These are phyloP conservation scores for Heliosperma pusillum DNA, from an alignment of 148 eudicot genomes.

Conservation along the genomic window DNA sequence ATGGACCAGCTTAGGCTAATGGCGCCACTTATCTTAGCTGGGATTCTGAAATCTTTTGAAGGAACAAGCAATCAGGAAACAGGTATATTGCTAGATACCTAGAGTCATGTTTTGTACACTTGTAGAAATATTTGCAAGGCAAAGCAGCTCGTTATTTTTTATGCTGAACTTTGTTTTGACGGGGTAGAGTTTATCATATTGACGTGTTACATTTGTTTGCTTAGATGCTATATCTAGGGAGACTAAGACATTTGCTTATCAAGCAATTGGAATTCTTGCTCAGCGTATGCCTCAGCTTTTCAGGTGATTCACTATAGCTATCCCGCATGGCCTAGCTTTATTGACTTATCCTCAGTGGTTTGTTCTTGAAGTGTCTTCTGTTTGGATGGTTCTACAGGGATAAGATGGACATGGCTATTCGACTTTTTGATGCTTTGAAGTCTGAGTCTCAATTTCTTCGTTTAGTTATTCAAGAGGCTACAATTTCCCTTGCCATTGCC, in stretches of 20 bases:
- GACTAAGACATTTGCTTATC: constrained; percentile 81
- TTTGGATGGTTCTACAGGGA: constrained; percentile 42
- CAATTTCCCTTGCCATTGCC: constrained; percentile 78
- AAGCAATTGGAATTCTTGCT: constrained; percentile 89
- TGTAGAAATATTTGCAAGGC: neutral
- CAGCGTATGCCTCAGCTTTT: constrained; percentile 95
- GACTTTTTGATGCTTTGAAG: constrained; percentile 81
- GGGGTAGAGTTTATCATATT: constrained; percentile 14
- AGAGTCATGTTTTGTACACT: constrained; percentile 1
- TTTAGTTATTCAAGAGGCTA: constrained; percentile 75
- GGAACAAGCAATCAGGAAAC: constrained; percentile 52
- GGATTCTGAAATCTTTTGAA: constrained; percentile 81
- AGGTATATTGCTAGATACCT: constrained; percentile 36
- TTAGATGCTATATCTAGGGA: constrained; percentile 75
- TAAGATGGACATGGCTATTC: constrained; percentile 83
- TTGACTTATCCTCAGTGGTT: constrained; percentile 9
- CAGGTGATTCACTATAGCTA: constrained; percentile 39
- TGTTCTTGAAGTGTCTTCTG: constrained; percentile 3
- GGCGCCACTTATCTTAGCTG: constrained; percentile 87
- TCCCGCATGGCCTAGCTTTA: neutral
- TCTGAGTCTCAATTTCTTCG: constrained; percentile 70
- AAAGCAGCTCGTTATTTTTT: neutral
- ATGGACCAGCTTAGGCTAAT: constrained; percentile 82
- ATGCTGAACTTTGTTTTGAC: constrained; percentile 6
- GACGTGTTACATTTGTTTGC: constrained; percentile 15